Evolutionary conservation across 2,329 filamentous ascomycete genomes (phyloP).

Genomic region (Fusarium clavum): DNA sequence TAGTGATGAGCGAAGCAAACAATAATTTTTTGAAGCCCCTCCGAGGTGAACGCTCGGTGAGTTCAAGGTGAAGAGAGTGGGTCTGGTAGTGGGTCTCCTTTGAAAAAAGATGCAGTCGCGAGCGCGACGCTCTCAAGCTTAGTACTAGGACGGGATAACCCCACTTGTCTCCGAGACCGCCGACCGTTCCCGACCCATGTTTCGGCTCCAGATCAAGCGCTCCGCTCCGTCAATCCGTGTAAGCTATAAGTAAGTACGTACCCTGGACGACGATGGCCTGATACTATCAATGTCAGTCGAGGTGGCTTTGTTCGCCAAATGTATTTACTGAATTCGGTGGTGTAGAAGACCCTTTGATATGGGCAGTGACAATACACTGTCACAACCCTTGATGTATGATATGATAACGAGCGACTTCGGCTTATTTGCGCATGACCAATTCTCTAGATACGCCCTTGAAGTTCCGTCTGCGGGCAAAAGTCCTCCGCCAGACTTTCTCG

Average conservation of each 20-base stretch:
- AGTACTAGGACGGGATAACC: conserved; percentile 6
- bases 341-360: neutral
- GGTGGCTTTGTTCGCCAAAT: conserved; percentile 13
- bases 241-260: conserved; percentile 13
- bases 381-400: neutral
- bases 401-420: conserved; percentile 27
- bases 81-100: neutral
- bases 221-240: conserved; percentile 25
- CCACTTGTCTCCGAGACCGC: conserved; percentile 35
- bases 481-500: neutral
- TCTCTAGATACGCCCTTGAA: conserved; percentile 5
- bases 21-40: conserved; percentile 51
- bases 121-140: neutral
- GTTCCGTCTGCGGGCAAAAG: conserved; percentile 13
- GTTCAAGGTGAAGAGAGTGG: conserved; percentile 29
- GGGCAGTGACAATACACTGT: neutral
- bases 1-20: conserved; percentile 25
- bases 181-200: conserved; percentile 23
- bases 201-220: conserved; percentile 14
- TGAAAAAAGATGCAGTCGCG: conserved; percentile 7
- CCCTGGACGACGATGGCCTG: conserved; percentile 21
- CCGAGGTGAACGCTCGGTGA: conserved; percentile 41
- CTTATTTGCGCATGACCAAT: conserved; percentile 5
- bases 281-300: conserved; percentile 31
- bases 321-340: neutral